Conservation (phyloP, 208 protist genomes). For the Trypanosoma cruzi region DNA sequence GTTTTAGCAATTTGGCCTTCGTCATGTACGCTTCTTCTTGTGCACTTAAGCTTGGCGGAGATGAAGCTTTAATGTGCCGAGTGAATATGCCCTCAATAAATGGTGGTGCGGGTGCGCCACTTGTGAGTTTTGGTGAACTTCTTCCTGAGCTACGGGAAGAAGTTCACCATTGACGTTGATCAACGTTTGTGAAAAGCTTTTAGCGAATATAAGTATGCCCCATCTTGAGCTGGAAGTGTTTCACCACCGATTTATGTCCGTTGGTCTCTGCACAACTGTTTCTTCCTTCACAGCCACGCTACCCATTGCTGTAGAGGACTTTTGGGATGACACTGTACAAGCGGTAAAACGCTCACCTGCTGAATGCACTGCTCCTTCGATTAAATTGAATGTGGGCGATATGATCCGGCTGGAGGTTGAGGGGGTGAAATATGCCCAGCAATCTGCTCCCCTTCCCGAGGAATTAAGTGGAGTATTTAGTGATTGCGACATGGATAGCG, state of each 20-base stretch:
- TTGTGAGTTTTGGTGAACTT: conserved; percentile 17
- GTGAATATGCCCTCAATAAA: conserved; percentile 12
- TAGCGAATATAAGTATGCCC: conserved; percentile 8
- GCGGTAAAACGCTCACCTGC: background rate
- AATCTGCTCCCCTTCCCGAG: background rate
- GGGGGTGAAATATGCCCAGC: conserved; percentile 1
- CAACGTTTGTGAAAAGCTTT: conserved; percentile 12
- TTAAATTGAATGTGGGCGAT: conserved; percentile 1
- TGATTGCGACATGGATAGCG: conserved; percentile 18
- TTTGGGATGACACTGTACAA: conserved; percentile 10
- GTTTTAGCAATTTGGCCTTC: conserved; percentile 54
- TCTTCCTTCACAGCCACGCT: background rate
- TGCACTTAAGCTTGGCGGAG: conserved; percentile 13
- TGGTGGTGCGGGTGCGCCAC: background rate
- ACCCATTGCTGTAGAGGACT: conserved; percentile 20
- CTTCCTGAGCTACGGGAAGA: conserved; percentile 25
- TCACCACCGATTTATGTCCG: conserved; percentile 9
- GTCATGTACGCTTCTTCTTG: conserved; percentile 22
- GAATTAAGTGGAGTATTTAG: background rate
- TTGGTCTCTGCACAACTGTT: background rate
- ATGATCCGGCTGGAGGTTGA: conserved; percentile 11
- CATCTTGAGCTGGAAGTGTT: conserved; percentile 11
- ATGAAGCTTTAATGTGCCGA: conserved; percentile 4
- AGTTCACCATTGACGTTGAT: conserved; percentile 15
- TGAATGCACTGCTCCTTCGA: conserved; percentile 2